Evolutionary conservation across 1,284 basidiomycete genomes (phyloP).

Genomic region (Irpex sp.): DNA sequence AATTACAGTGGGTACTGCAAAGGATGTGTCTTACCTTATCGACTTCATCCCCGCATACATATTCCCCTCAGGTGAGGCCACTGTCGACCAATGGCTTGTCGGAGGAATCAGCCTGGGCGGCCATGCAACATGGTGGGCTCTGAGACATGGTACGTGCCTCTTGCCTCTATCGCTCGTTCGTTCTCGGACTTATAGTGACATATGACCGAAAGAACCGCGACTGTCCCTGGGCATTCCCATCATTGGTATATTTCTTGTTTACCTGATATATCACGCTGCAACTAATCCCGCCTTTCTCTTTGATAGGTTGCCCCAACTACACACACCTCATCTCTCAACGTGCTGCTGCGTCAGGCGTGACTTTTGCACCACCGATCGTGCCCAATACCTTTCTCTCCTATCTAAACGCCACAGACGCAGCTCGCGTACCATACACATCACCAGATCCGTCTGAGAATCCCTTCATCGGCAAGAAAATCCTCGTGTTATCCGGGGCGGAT

Average conservation of each 20-base stretch:
- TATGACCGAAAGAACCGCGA: constrained; percentile 1
- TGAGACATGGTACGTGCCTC: constrained; percentile 48
- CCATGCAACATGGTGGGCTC: constrained; percentile 71
- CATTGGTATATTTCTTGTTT: not conserved
- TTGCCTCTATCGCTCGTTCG: too few species aligned
- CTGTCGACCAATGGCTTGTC: constrained; percentile 64
- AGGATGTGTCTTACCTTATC: constrained; percentile 78
- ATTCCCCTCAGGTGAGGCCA: constrained; percentile 67
- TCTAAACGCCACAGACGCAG: not conserved
- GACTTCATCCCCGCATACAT: constrained; percentile 78
- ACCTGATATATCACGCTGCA: too few species aligned
- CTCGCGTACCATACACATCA: not conserved
- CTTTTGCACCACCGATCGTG: not conserved
- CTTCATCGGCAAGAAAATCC: constrained; percentile 63
- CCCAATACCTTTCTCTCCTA: not conserved
- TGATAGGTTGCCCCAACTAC: not conserved
- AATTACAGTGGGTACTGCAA: constrained; percentile 59
- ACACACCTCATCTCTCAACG: not conserved
- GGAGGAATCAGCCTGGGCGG: constrained; percentile 76
- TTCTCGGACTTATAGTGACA: not conserved
- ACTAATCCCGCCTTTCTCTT: too few species aligned
- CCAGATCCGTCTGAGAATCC: constrained; percentile 35
- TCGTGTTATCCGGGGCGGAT: constrained; percentile 54
- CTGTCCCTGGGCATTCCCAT: constrained; percentile 4
- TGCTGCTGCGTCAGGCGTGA: not conserved